A percentile compares a stretch with the other conserved stretches of the same genome.
phyloP scores from a whole-genome alignment of 2,329 filamentous ascomycete genomes.

The Aureobasidium sp. region DNA sequence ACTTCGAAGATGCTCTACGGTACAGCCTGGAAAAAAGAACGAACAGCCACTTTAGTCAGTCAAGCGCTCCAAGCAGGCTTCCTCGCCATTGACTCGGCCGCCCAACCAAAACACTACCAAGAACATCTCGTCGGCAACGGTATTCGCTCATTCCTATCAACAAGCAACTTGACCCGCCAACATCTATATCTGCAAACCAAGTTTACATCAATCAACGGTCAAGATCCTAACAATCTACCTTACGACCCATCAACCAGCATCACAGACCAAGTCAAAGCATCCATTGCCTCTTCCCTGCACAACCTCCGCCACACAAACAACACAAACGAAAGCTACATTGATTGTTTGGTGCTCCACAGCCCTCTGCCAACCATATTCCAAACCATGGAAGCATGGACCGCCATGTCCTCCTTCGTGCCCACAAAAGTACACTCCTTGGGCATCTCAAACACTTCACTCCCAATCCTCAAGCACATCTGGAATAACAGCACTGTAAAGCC shows the following conservation, averaged over 20 bases:
- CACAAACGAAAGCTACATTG: constrained; percentile 44
- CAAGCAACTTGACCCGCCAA: constrained; percentile 51
- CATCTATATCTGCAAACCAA: constrained; percentile 80
- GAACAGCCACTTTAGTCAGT: constrained; percentile 60
- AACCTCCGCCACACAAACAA: constrained; percentile 49
- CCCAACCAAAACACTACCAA: constrained; percentile 70
- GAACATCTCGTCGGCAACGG: constrained; percentile 65
- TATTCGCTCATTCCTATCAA: constrained; percentile 53
- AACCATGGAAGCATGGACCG: constrained; percentile 59
- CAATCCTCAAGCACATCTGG: constrained; percentile 49
- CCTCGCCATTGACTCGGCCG: constrained; percentile 67
- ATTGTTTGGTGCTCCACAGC: constrained; percentile 54
- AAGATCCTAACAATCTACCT: constrained; percentile 54
- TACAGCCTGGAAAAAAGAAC: constrained; percentile 77
- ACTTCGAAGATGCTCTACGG: constrained; percentile 58
- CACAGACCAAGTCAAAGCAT: constrained; percentile 58
- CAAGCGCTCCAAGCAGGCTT: constrained; percentile 63
- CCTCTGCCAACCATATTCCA: constrained; percentile 45
- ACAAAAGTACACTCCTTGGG: constrained; percentile 59
- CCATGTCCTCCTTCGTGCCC: constrained; percentile 61
- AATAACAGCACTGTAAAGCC: constrained; percentile 44
- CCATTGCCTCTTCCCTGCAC: constrained; percentile 58
- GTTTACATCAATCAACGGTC: constrained; percentile 60
- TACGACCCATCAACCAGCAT: constrained; percentile 55
- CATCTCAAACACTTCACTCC: constrained; percentile 62